Base-by-base conservation (phyloP, 2,329 filamentous ascomycete genomes). In the Ophiosphaerella korrae region DNA sequence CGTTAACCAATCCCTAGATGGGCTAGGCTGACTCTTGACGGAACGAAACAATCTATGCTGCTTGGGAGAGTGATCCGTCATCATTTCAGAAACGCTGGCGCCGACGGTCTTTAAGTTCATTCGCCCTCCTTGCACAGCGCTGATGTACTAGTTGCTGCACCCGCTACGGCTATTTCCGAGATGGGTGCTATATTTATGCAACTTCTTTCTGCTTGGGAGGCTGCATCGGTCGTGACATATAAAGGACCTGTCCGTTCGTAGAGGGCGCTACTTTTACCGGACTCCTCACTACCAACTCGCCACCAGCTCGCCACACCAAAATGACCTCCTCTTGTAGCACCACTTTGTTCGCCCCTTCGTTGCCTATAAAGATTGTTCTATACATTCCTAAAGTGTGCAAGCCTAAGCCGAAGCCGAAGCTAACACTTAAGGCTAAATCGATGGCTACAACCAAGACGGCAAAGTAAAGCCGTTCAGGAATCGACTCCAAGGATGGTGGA, bases 41-140 rank as follows among this genome's bases (percentile, higher is more conserved):
- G 11, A 16, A 40, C 4, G 13, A 40, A 2, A n/a, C 37, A 2
- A 40, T 40, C 37, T 40, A 26, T 16, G 18, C 37, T 12, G 7
- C 9, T 40, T 40, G 8, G 37, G 7, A 40, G 18, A 40, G 37
- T 7, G 7, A 8, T 23, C 7, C 11, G 16, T 7, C 7, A 7
- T 13, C 37, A 2, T 40, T 40, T 23, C 3, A 0, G 18, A 21
- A 67, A 69, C 1, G 67, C 67, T 1, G 65, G 65, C 47, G 24
- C 44, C 14, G 39, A 44, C 11, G 2, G 7, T 7, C 26, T 29
- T 29, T 3, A 3, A 29, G 3, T 29, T 29, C 26, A 29, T 29
- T 7, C 5, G 26, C 8, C 26, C 26, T 29, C 6, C 5, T 3
- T 6, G 11, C 6, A 11, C 4, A 29, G 26, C 26, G 26, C 26